Evolutionary conservation across 331 rosid species (phyloP).

Genomic region (Phaseolus coccineus): DNA sequence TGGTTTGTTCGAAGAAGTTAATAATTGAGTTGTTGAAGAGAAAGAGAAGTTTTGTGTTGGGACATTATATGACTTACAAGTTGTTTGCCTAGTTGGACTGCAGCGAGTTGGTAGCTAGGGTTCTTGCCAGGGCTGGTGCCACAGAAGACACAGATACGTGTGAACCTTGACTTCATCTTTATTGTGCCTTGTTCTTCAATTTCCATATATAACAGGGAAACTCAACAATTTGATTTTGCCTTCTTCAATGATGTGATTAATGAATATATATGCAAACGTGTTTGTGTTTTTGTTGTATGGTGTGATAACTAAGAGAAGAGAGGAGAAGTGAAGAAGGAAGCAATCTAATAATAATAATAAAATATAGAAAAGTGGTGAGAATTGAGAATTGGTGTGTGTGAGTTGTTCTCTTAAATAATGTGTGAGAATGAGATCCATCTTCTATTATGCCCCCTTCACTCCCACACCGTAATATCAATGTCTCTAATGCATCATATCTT

Average conservation of each 20-base stretch:
- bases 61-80: constrained; percentile 49
- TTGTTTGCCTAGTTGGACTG: constrained; percentile 77
- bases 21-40: neutral
- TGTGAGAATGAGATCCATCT: constrained; percentile 8
- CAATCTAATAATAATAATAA: no score
- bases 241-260: neutral
- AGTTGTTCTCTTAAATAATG: neutral
- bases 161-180: constrained; percentile 62
- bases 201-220: constrained; percentile 48
- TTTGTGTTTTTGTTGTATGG: neutral
- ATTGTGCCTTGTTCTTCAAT: constrained; percentile 27
- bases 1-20: neutral
- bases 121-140: constrained; percentile 87
- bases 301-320: neutral
- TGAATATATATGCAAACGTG: neutral
- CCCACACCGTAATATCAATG: constrained; percentile 15
- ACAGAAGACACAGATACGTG: constrained; percentile 84
- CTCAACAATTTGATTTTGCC: neutral
- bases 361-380: no score
- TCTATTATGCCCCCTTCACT: neutral
- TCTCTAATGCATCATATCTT: constrained; percentile 1
- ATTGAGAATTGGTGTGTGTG: no score
- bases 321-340: neutral
- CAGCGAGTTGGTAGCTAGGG: constrained; percentile 85
- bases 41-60: neutral